Evolutionary conservation across 164 flowering plant species (phyloP).

Genomic region (Stephania japonica): DNA sequence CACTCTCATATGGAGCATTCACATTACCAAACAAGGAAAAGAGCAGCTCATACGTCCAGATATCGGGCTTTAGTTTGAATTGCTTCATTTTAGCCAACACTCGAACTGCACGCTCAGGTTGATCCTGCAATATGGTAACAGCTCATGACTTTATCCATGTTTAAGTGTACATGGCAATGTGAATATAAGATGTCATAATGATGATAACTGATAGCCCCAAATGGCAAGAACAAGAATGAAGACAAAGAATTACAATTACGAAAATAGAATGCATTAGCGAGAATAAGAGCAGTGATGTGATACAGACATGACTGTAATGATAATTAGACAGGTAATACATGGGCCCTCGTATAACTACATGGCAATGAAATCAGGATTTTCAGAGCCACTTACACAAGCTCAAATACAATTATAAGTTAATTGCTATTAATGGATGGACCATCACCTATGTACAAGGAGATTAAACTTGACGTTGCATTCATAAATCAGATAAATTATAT

Average conservation of each 20-base stretch:
- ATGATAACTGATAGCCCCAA: no score
- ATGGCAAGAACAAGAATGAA: not conserved
- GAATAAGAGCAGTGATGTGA: not conserved
- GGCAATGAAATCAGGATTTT: no score
- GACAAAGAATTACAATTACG: not conserved
- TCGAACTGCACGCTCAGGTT: conserved; percentile 70
- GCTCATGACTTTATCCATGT: conserved; percentile 1
- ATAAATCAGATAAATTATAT: no score
- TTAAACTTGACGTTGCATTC: not conserved
- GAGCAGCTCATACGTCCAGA: conserved; percentile 70
- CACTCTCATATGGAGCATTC: conserved; percentile 80
- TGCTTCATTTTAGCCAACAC: conserved; percentile 66
- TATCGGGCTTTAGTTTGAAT: conserved; percentile 41
- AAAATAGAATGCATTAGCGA: not conserved
- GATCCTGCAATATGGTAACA: conserved; percentile 47
- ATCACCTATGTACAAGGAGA: not conserved
- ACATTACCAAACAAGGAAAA: conserved; percentile 82
- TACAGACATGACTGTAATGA: not conserved
- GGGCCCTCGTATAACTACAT: not conserved
- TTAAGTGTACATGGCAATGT: not conserved
- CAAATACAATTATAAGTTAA: not conserved
- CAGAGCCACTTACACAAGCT: not conserved
- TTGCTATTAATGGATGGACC: not conserved
- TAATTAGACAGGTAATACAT: not conserved
- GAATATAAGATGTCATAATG: not conserved